Percentiles rank a stretch among this genome's conserved stretches.
Evolutionary conservation across 305 asterid species (phyloP).

Genomic region (Coffea humblotiana): DNA sequence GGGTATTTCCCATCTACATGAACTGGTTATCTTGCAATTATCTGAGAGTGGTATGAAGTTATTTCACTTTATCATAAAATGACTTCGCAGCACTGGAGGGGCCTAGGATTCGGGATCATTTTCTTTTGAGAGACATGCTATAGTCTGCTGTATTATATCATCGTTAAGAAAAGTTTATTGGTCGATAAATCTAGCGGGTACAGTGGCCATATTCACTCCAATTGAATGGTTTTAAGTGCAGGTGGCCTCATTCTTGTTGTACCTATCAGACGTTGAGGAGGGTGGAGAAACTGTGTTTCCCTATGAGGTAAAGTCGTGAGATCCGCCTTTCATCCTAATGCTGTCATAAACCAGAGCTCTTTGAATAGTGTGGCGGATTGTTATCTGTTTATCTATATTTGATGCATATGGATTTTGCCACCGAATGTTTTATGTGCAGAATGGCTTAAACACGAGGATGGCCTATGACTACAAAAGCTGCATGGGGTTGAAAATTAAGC

Average conservation of each 20-base stretch:
- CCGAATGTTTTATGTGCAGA: constrained; percentile 42
- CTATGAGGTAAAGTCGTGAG: constrained; percentile 45
- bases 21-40: background rate
- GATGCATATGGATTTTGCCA: background rate
- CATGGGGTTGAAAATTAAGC: constrained; percentile 76
- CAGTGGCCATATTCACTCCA: background rate
- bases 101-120: background rate
- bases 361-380: constrained; percentile 6
- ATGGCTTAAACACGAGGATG: constrained; percentile 58
- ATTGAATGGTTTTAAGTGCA: constrained; percentile 16
- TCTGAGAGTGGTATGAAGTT: background rate
- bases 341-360: background rate
- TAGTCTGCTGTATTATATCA: background rate
- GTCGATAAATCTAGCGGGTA: background rate
- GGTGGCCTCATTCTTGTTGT: constrained; percentile 84
- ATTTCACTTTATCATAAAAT: background rate
- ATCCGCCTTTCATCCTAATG: background rate
- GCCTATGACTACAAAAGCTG: constrained; percentile 59
- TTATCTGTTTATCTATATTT: background rate
- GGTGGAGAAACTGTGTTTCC: constrained; percentile 98
- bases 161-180: too few species aligned
- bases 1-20: constrained; percentile 41
- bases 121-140: background rate
- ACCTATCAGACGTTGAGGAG: constrained; percentile 82
- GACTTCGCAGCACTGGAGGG: background rate